Base-by-base conservation (phyloP, 805 yeast genomes). In the Kluyveromyces aestuarii region DNA sequence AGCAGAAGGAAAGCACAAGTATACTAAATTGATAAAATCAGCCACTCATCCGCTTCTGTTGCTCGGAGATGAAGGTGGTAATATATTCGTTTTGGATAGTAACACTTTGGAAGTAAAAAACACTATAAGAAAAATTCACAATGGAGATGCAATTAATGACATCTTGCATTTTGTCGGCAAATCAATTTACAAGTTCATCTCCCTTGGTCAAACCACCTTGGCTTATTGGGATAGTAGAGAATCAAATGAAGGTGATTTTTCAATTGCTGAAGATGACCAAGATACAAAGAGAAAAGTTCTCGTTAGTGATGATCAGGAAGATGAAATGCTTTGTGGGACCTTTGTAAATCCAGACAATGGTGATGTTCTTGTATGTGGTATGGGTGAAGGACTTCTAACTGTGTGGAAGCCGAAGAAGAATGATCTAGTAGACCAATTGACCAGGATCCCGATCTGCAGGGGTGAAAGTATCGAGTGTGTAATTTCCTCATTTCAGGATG, bases 381-480 rank as follows among this genome's bases (percentile, higher is more conserved):
- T 88, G 84, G 88, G 95, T 14, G 93, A 84, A 60, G 98, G 98
- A 3, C 77, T 87, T 13, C 73, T 88, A 7, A 88, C 98, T 0
- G 71, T 85, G 13, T 91, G 99, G 99, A 80, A 79, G 56, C 81
- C 84, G 27, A 72, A 77, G 30, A 77, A 77, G 60, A 87, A 87
- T 60, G 76, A 76, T 40, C 75, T 81, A 52, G 73, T 70, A 50
- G 97, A 91, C 64, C 97, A 91, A 67, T 72, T 88, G 44, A 76
- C 85, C 11, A 71, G 98, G 50, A 77, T 91, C 17, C 80, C 80
- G 53, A 72, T 90, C 8, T 72, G 79, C 38, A 79, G 76, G 49
- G 84, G 76, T 41, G 86, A 84, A 36, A 82, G 91, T 17, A 76
- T 89, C 16, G 96, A 89, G 59, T 74, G 85, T 27, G 65, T 87